These are phyloP conservation scores for Termitomyces bulborhizus DNA, from an alignment of 768 basidiomycete genomes.

Conservation along the genomic window DNA sequence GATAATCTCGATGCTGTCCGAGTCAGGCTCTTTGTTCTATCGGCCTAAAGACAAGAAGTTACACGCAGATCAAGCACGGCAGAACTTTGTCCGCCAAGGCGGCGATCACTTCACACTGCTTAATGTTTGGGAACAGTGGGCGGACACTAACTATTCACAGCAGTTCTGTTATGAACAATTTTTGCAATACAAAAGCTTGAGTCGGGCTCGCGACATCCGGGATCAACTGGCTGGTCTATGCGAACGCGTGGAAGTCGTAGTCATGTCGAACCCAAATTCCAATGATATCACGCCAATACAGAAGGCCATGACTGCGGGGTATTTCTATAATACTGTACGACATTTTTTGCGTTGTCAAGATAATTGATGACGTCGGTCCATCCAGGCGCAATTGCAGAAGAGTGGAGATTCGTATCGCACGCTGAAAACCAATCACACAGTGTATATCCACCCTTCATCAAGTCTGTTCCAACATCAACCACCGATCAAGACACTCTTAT, in stretches of 20 bases:
- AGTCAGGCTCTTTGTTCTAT: constrained; percentile 92
- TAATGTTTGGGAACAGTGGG: constrained; percentile 99
- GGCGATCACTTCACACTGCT: constrained; percentile 97
- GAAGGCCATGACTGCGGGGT: constrained; percentile 92
- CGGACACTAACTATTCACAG: constrained; percentile 94
- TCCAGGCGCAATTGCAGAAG: constrained; percentile 84
- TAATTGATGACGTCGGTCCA: background rate
- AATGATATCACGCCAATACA: constrained; percentile 92
- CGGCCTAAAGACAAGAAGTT: constrained; percentile 98
- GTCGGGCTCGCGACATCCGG: constrained; percentile 91
- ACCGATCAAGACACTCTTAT: constrained; percentile 82
- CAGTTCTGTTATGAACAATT: constrained; percentile 97
- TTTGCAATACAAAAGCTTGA: constrained; percentile 90
- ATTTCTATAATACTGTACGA: constrained; percentile 90
- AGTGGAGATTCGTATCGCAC: constrained; percentile 97
- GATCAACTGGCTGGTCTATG: constrained; percentile 93
- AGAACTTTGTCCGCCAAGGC: constrained; percentile 92
- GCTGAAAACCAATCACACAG: constrained; percentile 92
- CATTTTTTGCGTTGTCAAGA: background rate
- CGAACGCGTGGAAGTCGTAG: constrained; percentile 93
- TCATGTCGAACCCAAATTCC: constrained; percentile 82
- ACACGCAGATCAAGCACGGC: constrained; percentile 95
- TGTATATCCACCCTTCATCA: constrained; percentile 95
- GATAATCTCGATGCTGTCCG: constrained; percentile 95
- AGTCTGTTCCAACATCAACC: constrained; percentile 95